Conservation (phyloP, 805 yeast species). For the Phaffomyces opuntiae region DNA sequence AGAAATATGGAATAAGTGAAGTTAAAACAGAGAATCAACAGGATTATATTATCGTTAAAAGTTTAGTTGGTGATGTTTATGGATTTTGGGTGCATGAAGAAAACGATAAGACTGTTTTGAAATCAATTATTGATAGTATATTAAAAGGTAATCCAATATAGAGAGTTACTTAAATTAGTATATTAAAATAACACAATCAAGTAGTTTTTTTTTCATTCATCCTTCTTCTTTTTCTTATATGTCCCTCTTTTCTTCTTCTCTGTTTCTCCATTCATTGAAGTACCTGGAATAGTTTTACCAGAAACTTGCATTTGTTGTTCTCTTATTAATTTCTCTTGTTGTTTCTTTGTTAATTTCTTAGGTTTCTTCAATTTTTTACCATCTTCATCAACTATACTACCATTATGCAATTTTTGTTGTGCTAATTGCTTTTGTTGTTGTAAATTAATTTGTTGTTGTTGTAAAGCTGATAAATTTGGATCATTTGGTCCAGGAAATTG, state of each 20-base stretch:
- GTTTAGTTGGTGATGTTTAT: slow-evolving; percentile 59
- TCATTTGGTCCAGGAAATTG: slow-evolving; percentile 11
- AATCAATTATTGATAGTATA: slow-evolving; percentile 33
- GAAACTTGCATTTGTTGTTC: slow-evolving; percentile 17
- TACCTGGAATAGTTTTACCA: slow-evolving; percentile 24
- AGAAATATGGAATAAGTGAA: slow-evolving; percentile 30
- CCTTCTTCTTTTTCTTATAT: slow-evolving; percentile 22
- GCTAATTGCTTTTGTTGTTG: slow-evolving; percentile 20
- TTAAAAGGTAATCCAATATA: slow-evolving; percentile 2
- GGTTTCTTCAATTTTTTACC: slow-evolving; percentile 15
- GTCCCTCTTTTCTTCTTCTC: slow-evolving; percentile 23
- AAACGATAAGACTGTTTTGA: slow-evolving; percentile 55
- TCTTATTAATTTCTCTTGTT: slow-evolving; percentile 7
- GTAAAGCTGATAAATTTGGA: slow-evolving; percentile 1
- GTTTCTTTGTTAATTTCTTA: slow-evolving; percentile 15
- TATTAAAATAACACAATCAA: no score
- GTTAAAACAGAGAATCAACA: slow-evolving; percentile 65
- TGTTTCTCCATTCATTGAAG: slow-evolving; percentile 2
- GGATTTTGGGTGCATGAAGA: slow-evolving; percentile 76
- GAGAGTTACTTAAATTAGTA: background rate
- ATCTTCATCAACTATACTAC: slow-evolving; percentile 13
- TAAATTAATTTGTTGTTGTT: slow-evolving; percentile 17
- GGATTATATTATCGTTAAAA: slow-evolving; percentile 63
- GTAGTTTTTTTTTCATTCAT: background rate
- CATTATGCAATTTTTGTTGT: slow-evolving; percentile 21